A percentile compares a stretch with the other conserved stretches of the same genome.
These are phyloP conservation scores for Emericellopsis atlantica DNA, from an alignment of 2,329 filamentous ascomycete species.

Conservation along the genomic window DNA sequence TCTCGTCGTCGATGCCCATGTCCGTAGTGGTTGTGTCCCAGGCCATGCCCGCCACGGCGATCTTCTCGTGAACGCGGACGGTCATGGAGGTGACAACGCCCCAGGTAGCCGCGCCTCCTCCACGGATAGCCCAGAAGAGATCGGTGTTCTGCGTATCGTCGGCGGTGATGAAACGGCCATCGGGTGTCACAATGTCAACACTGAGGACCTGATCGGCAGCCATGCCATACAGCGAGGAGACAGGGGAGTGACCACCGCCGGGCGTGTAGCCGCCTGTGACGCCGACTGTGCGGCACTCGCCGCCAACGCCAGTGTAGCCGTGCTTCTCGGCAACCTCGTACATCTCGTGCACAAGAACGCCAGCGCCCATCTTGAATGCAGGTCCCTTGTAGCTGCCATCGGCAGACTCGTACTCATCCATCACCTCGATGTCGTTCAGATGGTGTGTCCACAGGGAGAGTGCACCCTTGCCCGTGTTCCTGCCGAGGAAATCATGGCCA, in stretches of 20 bases:
- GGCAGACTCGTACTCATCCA: conserved; percentile 8
- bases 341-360: conserved; percentile 38
- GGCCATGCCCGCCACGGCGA: conserved; percentile 15
- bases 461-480: conserved; percentile 48
- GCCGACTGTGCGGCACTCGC: conserved; percentile 28
- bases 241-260: conserved; percentile 36
- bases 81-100: conserved; percentile 25
- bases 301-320: conserved; percentile 36
- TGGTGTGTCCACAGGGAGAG: conserved; percentile 44
- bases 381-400: conserved; percentile 22
- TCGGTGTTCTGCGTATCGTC: conserved; percentile 26
- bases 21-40: conserved; percentile 21
- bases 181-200: conserved; percentile 33
- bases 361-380: conserved; percentile 42
- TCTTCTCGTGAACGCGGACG: conserved; percentile 17
- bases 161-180: conserved; percentile 26
- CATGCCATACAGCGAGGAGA: conserved; percentile 22
- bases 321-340: conserved; percentile 35
- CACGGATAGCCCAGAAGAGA: conserved; percentile 36
- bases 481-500: conserved; percentile 41
- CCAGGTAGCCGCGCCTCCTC: conserved; percentile 28
- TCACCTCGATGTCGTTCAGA: conserved; percentile 26
- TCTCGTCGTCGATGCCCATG: conserved; percentile 14
- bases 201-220: conserved; percentile 34
- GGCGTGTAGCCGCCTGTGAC: conserved; percentile 13